A percentile compares a stretch with the other conserved stretches of the same genome.
phyloP scores from a whole-genome alignment of 129 eudicot species.

The Arctium lappa region DNA sequence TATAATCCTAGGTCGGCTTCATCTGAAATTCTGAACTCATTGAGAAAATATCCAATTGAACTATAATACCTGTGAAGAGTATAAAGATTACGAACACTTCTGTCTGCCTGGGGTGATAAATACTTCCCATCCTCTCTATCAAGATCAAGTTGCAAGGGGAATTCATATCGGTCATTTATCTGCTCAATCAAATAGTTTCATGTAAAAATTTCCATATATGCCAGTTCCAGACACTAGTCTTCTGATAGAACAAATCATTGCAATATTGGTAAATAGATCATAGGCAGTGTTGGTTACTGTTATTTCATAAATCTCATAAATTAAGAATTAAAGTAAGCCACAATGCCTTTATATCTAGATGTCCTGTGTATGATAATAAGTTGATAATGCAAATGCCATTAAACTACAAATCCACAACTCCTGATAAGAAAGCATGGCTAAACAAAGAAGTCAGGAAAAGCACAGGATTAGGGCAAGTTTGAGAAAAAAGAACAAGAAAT shows the following conservation, averaged over 20 bases:
- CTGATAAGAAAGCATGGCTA: neutral
- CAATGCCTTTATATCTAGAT: neutral
- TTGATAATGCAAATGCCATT: neutral
- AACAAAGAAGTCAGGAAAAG: neutral
- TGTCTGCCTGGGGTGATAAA: slow-evolving; percentile 73
- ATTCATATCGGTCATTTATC: slow-evolving; percentile 85
- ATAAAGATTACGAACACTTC: slow-evolving; percentile 66
- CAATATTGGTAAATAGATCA: neutral
- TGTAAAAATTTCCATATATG: neutral
- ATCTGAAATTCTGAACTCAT: neutral
- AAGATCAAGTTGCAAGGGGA: slow-evolving; percentile 73
- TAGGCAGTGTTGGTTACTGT: neutral
- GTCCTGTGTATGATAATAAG: neutral
- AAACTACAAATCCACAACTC: neutral
- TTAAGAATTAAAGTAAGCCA: neutral
- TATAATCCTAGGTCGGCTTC: neutral
- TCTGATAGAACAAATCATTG: neutral
- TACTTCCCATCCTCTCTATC: slow-evolving; percentile 69
- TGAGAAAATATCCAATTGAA: slow-evolving; percentile 2
- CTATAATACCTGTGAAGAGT: slow-evolving; percentile 64
- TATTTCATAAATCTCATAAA: neutral
- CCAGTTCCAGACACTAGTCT: neutral
- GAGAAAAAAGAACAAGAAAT: neutral
- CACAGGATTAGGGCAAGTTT: neutral
- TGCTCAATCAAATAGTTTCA: slow-evolving; percentile 15